Evolutionary conservation across 2,329 filamentous ascomycete species (phyloP), one percentile per base, ranked within the genome.

Genomic region (Cladosporium sp.): DNA sequence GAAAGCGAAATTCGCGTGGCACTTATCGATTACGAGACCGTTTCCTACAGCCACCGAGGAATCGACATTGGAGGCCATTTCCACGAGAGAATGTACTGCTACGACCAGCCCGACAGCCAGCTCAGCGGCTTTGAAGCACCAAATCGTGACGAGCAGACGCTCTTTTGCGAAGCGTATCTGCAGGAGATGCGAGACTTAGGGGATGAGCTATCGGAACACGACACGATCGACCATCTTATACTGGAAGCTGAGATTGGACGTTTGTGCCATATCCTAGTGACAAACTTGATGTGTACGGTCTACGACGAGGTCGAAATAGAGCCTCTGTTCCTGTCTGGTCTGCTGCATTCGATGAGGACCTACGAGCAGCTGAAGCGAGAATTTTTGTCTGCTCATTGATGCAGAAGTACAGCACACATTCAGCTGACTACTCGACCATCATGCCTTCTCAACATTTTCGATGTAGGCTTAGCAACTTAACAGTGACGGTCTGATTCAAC

Each of bases 61-160:
- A 40, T 55, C 49, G 53, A 55, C 44, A 43, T 53, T 22, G 49
- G 53, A n/a, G 53, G 49, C n/a, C 53, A 55, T 28, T 55, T 55
- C 49, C 31, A 22, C 18, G 53, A 55, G 49, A 49, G 53, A 2
- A 49, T 52, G 49, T 55, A 49, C 41, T 55, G 49, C 40, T 52
- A 48, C 38, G 33, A 14, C 3, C 40, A 52, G n/a, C 18, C 49
- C 4, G 40, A 38, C 7, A 55, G 11, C 16, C 44, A 52, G 9
- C 43, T 52, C n/a, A 49, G 43, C 5, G 49, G 49, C 3, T 41
- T n/a, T 33, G 2, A 19, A 8, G 34, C 40, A 3, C 49, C 43
- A 3, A 18, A 34, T 5, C 8, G 14, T 3, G 49, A 55, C 1
- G 44, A 55, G 31, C 49, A 52, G 22, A 9, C 43, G 22, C 14